A percentile compares a stretch with the other conserved stretches of the same genome.
Conservation (phyloP, 345 rosid genomes). For the Passiflora organensis region DNA sequence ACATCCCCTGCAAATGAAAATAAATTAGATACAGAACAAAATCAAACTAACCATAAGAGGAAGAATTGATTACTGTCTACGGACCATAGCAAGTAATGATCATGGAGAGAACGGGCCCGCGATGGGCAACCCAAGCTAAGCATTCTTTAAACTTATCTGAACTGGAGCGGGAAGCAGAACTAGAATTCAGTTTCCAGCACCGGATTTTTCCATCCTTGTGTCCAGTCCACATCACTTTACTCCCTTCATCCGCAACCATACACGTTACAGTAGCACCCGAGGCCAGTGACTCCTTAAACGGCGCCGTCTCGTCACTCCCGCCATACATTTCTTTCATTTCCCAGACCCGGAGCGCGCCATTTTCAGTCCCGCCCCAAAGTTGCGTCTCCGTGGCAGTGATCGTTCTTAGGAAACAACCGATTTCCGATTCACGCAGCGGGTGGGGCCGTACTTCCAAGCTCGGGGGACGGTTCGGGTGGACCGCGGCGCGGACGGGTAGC, state of each 20-base stretch:
- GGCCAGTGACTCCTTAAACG: conserved; percentile 14
- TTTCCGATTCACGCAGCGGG: conserved; percentile 28
- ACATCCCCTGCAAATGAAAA: conserved; percentile 60
- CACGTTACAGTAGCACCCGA: conserved; percentile 16
- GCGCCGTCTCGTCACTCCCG: conserved; percentile 17
- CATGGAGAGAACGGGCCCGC: conserved; percentile 22
- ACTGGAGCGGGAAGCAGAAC: not conserved
- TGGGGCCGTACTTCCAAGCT: conserved; percentile 24
- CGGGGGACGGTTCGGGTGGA: conserved; percentile 25
- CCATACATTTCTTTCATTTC: conserved; percentile 17
- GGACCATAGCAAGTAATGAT: conserved; percentile 20
- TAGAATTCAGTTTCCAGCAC: conserved; percentile 22
- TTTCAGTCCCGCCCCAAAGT: conserved; percentile 26
- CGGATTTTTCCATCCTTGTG: conserved; percentile 27
- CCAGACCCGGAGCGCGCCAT: conserved; percentile 23
- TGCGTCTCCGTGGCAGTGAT: conserved; percentile 13
- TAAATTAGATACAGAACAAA: not conserved
- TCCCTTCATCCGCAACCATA: conserved; percentile 24
- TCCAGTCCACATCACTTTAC: conserved; percentile 25
- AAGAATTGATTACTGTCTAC: not conserved
- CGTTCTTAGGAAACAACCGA: conserved; percentile 18
- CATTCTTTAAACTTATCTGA: conserved; percentile 16
- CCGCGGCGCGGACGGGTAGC: conserved; percentile 19
- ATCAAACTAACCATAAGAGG: not conserved
- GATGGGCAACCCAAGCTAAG: conserved; percentile 31